These are phyloP conservation scores for Colletotrichum tofieldiae DNA, from an alignment of 2,329 filamentous ascomycete genomes.

Conservation along the genomic window DNA sequence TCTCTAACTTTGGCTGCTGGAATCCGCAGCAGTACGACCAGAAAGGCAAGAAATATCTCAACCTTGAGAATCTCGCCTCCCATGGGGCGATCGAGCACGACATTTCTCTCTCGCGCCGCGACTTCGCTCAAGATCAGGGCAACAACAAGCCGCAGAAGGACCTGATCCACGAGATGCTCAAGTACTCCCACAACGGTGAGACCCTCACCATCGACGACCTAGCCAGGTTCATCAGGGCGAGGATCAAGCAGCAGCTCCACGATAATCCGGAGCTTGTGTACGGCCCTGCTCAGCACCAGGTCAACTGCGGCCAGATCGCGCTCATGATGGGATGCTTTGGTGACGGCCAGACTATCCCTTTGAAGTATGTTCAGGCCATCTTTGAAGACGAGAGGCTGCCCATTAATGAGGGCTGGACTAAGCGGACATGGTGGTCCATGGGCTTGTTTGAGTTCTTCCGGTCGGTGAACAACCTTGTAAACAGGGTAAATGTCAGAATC, in stretches of 20 bases:
- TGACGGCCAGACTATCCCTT: neutral
- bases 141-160: conserved; percentile 1
- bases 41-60: conserved; percentile 23
- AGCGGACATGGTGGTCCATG: neutral
- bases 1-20: conserved; percentile 4
- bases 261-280: neutral
- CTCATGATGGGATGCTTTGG: conserved; percentile 3
- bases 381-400: neutral
- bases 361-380: neutral
- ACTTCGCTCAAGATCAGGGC: conserved; percentile 26
- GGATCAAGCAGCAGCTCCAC: neutral
- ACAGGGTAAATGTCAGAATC: neutral
- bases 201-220: neutral
- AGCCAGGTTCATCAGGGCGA: neutral
- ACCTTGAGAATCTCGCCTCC: conserved; percentile 34
- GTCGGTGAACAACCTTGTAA: neutral
- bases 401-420: neutral
- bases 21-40: neutral
- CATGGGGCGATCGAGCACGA: conserved; percentile 50
- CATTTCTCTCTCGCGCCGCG: conserved; percentile 48
- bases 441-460: neutral
- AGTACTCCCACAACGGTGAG: neutral
- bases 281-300: neutral
- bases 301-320: neutral
- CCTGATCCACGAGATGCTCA: neutral